Evolutionary conservation across 148 eudicot genomes (phyloP).

Genomic region (Amaranthus cruentus): DNA sequence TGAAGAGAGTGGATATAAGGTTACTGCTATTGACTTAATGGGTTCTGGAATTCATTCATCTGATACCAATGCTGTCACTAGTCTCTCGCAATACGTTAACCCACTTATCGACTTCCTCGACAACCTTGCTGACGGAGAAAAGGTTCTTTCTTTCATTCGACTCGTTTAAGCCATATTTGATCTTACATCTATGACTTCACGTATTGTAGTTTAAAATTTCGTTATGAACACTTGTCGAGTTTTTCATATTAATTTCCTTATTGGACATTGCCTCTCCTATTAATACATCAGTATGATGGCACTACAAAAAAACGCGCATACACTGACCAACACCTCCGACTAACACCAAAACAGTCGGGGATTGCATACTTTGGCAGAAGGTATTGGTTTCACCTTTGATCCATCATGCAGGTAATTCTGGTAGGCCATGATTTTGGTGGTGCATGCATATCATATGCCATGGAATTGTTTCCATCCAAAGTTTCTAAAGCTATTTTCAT

Average conservation of each 20-base stretch:
- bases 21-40: conserved; percentile 80
- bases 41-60: conserved; percentile 89
- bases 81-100: conserved; percentile 77
- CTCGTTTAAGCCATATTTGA: neutral
- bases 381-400: neutral
- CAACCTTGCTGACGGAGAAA: conserved; percentile 62
- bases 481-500: conserved; percentile 74
- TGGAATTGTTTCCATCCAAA: conserved; percentile 66
- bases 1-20: conserved; percentile 74
- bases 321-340: neutral
- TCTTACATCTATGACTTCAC: neutral
- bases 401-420: conserved; percentile 64
- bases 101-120: conserved; percentile 74
- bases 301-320: too few species aligned
- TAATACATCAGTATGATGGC: too few species aligned
- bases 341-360: neutral
- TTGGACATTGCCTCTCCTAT: neutral
- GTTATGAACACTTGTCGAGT: too few species aligned
- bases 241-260: neutral
- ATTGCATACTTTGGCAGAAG: neutral
- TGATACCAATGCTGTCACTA: conserved; percentile 61
- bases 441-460: conserved; percentile 80
- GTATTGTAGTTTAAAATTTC: too few species aligned
- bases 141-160: conserved; percentile 41
- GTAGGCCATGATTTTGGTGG: conserved; percentile 98